These are phyloP conservation scores for Ceratocystis huliohia DNA, from an alignment of 2,329 filamentous ascomycete genomes.

Conservation along the genomic window DNA sequence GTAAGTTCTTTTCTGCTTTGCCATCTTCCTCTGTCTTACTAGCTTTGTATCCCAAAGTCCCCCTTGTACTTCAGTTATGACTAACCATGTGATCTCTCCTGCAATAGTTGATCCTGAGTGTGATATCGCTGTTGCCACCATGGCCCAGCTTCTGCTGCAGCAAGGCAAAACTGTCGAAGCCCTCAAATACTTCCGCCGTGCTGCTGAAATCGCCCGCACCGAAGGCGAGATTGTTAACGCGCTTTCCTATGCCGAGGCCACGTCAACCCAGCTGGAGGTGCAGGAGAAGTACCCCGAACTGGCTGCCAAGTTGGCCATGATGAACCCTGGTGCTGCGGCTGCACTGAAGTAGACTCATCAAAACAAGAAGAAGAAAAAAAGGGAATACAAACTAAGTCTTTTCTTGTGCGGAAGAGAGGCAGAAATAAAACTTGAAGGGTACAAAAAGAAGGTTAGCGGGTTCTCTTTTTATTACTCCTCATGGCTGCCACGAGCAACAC, in stretches of 20 bases:
- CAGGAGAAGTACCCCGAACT: conserved; percentile 77
- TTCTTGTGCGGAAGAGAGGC: background rate
- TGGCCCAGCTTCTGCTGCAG: conserved; percentile 93
- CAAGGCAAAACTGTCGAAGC: conserved; percentile 95
- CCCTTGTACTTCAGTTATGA: background rate
- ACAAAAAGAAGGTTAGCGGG: background rate
- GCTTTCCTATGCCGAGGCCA: conserved; percentile 91
- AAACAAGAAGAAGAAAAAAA: background rate
- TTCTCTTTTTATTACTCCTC: background rate
- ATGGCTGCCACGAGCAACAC: background rate
- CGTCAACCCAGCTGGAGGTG: conserved; percentile 85
- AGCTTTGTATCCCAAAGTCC: background rate
- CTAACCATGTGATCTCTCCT: conserved; percentile 13
- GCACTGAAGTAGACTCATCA: background rate
- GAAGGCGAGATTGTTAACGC: conserved; percentile 95
- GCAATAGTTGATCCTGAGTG: conserved; percentile 84
- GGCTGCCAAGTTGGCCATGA: conserved; percentile 47
- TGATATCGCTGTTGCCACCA: conserved; percentile 95
- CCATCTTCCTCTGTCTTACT: background rate
- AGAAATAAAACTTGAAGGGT: background rate
- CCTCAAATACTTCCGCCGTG: conserved; percentile 91
- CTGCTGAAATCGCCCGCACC: conserved; percentile 84
- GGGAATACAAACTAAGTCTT: background rate
- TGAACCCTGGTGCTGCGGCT: conserved; percentile 19
- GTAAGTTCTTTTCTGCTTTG: conserved; percentile 42